Percentiles rank a stretch among this genome's conserved stretches.
phyloP scores from a whole-genome alignment of 345 rosid genomes.

The Eucalyptus paniculata region DNA sequence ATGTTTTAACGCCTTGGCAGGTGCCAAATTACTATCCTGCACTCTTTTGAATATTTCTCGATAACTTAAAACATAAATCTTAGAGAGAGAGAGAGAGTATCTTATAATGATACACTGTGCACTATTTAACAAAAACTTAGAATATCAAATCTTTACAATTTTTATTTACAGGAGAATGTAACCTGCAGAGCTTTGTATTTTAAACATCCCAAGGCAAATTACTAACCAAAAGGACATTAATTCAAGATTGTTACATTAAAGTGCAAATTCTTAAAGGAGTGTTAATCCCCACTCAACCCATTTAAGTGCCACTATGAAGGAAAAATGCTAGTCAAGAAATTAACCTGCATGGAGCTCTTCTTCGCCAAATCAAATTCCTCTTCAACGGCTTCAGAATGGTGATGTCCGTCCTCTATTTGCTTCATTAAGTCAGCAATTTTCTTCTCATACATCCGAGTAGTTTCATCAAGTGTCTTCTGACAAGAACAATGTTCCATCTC shows the following conservation, averaged over 20 bases:
- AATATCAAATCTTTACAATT: not conserved
- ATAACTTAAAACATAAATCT: not conserved
- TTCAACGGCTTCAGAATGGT: slow-evolving; percentile 23
- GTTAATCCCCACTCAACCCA: not conserved
- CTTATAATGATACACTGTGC: not conserved
- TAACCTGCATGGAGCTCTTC: slow-evolving; percentile 44
- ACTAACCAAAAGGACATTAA: not conserved
- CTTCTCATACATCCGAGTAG: slow-evolving; percentile 54
- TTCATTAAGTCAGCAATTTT: slow-evolving; percentile 46
- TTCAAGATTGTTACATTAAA: not conserved
- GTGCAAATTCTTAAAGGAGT: not conserved
- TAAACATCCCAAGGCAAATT: not conserved
- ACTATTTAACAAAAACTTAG: not conserved
- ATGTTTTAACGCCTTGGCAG: not conserved
- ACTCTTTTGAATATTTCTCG: not conserved
- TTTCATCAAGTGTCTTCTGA: slow-evolving; percentile 64
- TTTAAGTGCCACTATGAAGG: not conserved
- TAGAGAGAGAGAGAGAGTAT: not conserved
- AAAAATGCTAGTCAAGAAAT: not conserved
- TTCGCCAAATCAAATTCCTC: slow-evolving; percentile 41
- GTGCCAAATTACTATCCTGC: not conserved
- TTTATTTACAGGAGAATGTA: not conserved
- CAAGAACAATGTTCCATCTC: slow-evolving; percentile 39
- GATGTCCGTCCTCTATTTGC: slow-evolving; percentile 44
- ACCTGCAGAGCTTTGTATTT: not conserved